Conservation (phyloP, 306 rosid species). For the Cucumis hystrix region DNA sequence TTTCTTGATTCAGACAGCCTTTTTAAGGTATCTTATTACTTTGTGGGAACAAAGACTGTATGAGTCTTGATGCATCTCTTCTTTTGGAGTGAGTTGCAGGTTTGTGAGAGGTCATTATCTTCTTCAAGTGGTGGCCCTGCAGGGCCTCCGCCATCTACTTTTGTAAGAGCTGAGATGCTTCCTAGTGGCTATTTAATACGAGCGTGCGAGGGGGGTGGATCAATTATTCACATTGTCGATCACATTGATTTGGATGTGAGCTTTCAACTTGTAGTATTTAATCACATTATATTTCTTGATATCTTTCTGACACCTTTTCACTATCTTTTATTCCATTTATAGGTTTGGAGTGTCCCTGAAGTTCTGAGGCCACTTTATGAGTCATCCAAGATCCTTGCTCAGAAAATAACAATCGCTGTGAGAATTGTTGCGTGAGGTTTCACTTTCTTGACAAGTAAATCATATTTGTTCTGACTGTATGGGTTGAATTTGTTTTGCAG, state of each 20-base stretch:
- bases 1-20: not conserved
- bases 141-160: slow-evolving; percentile 66
- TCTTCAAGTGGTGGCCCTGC: slow-evolving; percentile 76
- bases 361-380: slow-evolving; percentile 90
- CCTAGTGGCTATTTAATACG: slow-evolving; percentile 89
- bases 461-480: not conserved
- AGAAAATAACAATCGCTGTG: slow-evolving; percentile 78
- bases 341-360: slow-evolving; percentile 98
- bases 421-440: slow-evolving; percentile 2
- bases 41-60: not conserved
- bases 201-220: slow-evolving; percentile 95
- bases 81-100: slow-evolving; percentile 24
- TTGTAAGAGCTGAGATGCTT: slow-evolving; percentile 83
- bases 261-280: not conserved
- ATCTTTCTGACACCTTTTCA: not conserved
- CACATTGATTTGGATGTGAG: slow-evolving; percentile 86
- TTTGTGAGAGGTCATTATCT: slow-evolving; percentile 86
- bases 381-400: slow-evolving; percentile 89
- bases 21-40: not conserved
- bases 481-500: slow-evolving; percentile 11
- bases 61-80: not conserved
- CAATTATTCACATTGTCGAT: slow-evolving; percentile 90
- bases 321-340: not conserved
- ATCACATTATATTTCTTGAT: not conserved
- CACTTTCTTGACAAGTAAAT: not conserved